These are phyloP conservation scores for Rhizopus delemar DNA, from an alignment of 371 early-diverging fungal species.

Conservation along the genomic window DNA sequence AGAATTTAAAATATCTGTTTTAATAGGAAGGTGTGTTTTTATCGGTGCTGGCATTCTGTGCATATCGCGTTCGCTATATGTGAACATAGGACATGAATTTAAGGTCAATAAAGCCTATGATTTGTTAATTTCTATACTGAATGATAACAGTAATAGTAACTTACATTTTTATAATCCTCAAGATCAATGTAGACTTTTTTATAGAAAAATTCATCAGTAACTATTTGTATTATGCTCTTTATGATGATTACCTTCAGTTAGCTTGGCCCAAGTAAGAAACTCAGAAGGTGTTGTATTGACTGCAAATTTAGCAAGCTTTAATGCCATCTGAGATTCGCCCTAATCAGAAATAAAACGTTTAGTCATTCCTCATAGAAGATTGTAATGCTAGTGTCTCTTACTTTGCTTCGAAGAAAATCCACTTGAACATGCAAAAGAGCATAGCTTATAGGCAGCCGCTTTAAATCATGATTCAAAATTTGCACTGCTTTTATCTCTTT, in stretches of 20 bases:
- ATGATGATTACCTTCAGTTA: conserved; percentile 68
- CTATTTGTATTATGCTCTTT: background rate
- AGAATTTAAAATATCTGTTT: conserved; percentile 62
- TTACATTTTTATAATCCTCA: conserved; percentile 79
- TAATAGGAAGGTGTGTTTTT: conserved; percentile 77
- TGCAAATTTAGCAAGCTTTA: conserved; percentile 86
- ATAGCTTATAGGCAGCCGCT: conserved; percentile 78
- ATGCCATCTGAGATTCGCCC: conserved; percentile 75
- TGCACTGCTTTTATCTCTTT: conserved; percentile 90
- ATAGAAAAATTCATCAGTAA: background rate
- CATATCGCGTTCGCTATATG: conserved; percentile 85
- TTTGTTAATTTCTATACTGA: background rate
- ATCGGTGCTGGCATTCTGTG: conserved; percentile 88
- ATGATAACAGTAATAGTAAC: conserved; percentile 7
- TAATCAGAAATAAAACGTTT: conserved; percentile 20
- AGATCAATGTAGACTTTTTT: conserved; percentile 75
- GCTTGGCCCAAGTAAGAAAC: conserved; percentile 90
- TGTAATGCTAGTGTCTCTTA: conserved; percentile 22
- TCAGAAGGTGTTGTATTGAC: conserved; percentile 94
- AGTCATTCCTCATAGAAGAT: background rate
- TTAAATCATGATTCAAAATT: conserved; percentile 79
- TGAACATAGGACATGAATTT: conserved; percentile 97
- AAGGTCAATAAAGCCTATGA: conserved; percentile 84
- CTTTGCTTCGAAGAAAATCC: conserved; percentile 82
- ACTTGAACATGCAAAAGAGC: conserved; percentile 85